Evolutionary conservation across 768 basidiomycete species (phyloP).

Genomic region (Pleurotus salmoneostramineus): DNA sequence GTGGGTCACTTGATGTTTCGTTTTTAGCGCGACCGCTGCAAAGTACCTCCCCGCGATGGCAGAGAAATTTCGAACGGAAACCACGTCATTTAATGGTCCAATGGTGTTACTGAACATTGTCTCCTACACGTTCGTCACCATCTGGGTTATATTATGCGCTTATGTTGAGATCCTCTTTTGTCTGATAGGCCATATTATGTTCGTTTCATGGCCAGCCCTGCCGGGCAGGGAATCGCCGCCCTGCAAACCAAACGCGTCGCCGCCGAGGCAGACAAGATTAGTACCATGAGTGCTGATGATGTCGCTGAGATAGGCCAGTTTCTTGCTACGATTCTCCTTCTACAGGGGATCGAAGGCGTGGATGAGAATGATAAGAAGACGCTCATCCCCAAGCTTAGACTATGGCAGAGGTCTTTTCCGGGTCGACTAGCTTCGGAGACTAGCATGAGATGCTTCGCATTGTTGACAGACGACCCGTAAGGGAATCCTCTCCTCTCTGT

Average conservation of each 20-base stretch:
- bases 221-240: constrained; percentile 26
- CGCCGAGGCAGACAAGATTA: constrained; percentile 15
- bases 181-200: constrained; percentile 34
- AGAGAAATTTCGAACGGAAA: constrained; percentile 21
- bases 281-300: constrained; percentile 17
- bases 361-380: constrained; percentile 24
- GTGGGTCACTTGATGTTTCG: not conserved
- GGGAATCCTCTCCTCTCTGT: not conserved
- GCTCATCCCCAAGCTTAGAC: constrained; percentile 27
- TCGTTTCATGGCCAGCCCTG: constrained; percentile 28
- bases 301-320: constrained; percentile 35
- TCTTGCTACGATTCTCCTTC: constrained; percentile 31
- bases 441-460: constrained; percentile 29
- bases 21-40: constrained; percentile 29
- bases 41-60: constrained; percentile 31
- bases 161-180: not conserved
- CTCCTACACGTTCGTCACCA: constrained; percentile 26
- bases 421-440: constrained; percentile 28
- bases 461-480: constrained; percentile 25
- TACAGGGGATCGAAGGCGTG: constrained; percentile 29
- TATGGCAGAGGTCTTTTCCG: constrained; percentile 24
- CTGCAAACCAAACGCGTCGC: constrained; percentile 33
- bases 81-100: constrained; percentile 18
- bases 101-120: constrained; percentile 29
- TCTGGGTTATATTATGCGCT: not conserved